A percentile compares a stretch with the other conserved stretches of the same genome.
Conservation (phyloP, 1,139 yeast species). For the Spencermartinsiella ligniputridi region DNA sequence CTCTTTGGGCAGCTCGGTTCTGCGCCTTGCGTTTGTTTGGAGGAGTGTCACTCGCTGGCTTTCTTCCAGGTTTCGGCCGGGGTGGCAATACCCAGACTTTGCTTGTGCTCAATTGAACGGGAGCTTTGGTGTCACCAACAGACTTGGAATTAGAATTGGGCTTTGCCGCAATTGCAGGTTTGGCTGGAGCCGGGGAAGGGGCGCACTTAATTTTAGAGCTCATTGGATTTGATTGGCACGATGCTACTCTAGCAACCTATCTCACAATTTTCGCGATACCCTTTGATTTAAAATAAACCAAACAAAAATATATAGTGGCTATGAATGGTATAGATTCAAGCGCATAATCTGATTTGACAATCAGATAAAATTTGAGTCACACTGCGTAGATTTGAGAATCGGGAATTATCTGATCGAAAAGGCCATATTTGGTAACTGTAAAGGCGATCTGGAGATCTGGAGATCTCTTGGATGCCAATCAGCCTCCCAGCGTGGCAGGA, state of each 20-base stretch:
- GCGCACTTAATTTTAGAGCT: too few species aligned
- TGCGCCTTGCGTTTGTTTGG: constrained; percentile 75
- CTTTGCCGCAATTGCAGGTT: background rate
- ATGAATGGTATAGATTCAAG: too few species aligned
- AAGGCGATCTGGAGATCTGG: background rate
- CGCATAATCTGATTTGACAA: constrained; percentile 15
- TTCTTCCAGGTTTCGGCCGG: constrained; percentile 84
- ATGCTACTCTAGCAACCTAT: too few species aligned
- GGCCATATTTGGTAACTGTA: background rate
- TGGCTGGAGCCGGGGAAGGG: background rate
- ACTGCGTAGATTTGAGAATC: constrained; percentile 10
- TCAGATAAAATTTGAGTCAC: constrained; percentile 13
- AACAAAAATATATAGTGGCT: too few species aligned
- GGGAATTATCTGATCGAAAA: constrained; percentile 12
- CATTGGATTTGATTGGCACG: too few species aligned
- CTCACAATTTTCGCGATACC: too few species aligned
- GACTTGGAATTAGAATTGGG: background rate
- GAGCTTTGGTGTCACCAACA: background rate
- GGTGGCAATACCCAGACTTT: constrained; percentile 91
- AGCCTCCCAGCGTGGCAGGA: too few species aligned
- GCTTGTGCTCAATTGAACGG: constrained; percentile 46
- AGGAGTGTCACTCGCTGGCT: constrained; percentile 62
- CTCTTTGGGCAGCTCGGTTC: constrained; percentile 93
- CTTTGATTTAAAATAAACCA: too few species aligned
- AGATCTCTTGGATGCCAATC: background rate